Percentiles rank a stretch among this genome's conserved stretches.
phyloP scores from a whole-genome alignment of 2,329 filamentous ascomycete genomes.

The Xylaria sp. region DNA sequence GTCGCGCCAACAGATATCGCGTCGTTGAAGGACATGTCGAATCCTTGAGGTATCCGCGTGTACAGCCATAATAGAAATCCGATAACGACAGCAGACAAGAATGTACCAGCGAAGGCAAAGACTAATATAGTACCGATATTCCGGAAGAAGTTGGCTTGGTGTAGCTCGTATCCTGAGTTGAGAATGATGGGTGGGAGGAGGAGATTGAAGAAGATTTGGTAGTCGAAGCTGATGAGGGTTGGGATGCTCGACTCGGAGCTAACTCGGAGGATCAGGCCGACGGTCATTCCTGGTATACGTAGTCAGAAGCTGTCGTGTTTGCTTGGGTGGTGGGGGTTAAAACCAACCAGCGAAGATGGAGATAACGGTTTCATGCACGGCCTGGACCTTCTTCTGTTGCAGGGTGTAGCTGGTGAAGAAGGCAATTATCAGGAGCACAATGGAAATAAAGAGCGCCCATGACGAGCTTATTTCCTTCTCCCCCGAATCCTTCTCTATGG shows the following conservation, averaged over 20 bases:
- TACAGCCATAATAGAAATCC: constrained; percentile 90
- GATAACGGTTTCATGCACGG: constrained; percentile 96
- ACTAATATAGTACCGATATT: constrained; percentile 98
- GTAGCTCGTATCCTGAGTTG: constrained; percentile 95
- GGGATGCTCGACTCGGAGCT: constrained; percentile 85
- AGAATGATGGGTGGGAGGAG: constrained; percentile 98
- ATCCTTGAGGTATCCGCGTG: constrained; percentile 83
- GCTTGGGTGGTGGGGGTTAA: constrained; percentile 2
- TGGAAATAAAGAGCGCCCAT: constrained; percentile 97
- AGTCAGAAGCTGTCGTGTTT: constrained; percentile 34
- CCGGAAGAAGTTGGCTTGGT: constrained; percentile 99
- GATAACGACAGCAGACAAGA: constrained; percentile 95
- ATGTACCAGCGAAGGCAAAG: constrained; percentile 96
- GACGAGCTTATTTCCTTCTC: constrained; percentile 96
- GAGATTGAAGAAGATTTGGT: constrained; percentile 99
- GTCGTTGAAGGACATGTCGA: constrained; percentile 91
- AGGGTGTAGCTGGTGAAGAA: constrained; percentile 98
- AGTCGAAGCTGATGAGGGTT: constrained; percentile 94
- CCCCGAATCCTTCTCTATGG: constrained; percentile 78
- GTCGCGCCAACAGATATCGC: constrained; percentile 97
- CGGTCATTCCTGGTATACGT: constrained; percentile 80
- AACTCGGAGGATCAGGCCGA: constrained; percentile 87
- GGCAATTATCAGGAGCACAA: constrained; percentile 90
- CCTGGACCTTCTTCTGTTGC: constrained; percentile 96
- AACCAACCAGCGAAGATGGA: constrained; percentile 90